Percentiles rank a stretch among this genome's conserved stretches.
Conservation (phyloP, 768 basidiomycete species). For the Collybia nuda region DNA sequence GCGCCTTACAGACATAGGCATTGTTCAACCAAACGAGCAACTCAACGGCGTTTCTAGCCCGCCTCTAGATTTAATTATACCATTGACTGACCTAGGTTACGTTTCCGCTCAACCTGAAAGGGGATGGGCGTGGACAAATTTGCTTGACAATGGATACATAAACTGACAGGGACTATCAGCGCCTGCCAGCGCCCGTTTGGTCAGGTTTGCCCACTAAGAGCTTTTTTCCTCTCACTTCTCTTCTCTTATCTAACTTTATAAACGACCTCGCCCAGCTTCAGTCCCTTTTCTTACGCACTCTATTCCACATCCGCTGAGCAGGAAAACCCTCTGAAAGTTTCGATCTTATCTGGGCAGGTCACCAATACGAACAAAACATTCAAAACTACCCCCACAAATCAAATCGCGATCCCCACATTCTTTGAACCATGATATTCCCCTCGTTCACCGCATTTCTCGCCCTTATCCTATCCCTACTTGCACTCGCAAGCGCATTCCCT, state of each 20-base stretch:
- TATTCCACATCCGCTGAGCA: conserved; percentile 2
- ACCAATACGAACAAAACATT: conserved; percentile 3
- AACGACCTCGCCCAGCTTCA: background rate
- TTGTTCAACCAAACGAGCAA: too few species aligned
- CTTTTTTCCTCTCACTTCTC: too few species aligned
- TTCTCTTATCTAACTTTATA: background rate
- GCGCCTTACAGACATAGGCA: too few species aligned
- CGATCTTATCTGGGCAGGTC: conserved; percentile 9
- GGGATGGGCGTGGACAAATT: too few species aligned
- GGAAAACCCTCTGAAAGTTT: background rate
- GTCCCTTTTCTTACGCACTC: background rate
- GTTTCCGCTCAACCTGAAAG: too few species aligned
- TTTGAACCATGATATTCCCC: conserved; percentile 26
- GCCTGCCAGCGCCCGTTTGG: too few species aligned
- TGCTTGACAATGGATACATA: too few species aligned
- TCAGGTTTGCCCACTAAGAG: too few species aligned
- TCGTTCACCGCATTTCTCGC: conserved; percentile 23
- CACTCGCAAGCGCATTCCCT: conserved; percentile 34
- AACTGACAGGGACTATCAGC: too few species aligned
- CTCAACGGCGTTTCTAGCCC: too few species aligned
- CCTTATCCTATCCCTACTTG: conserved; percentile 36
- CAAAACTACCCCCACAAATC: conserved; percentile 6
- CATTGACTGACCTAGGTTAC: too few species aligned
- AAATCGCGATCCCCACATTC: conserved; percentile 26
- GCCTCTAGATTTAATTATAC: too few species aligned